These are phyloP conservation scores for Russula brevipes DNA, from an alignment of 768 basidiomycete species.

Conservation along the genomic window DNA sequence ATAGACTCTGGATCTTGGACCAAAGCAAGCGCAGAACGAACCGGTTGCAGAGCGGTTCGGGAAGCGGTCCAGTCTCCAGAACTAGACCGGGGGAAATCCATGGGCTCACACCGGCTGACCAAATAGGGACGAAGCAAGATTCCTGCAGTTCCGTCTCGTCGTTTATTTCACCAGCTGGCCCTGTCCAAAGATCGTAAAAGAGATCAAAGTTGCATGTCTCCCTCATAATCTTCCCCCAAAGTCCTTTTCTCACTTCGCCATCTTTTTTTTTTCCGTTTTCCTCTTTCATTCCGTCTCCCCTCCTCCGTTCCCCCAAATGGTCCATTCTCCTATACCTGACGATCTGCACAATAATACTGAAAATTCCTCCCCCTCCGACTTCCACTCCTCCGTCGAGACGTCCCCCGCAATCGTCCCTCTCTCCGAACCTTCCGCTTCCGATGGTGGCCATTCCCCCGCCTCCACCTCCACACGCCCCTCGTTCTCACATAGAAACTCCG, in stretches of 20 bases:
- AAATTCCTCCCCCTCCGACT: constrained; percentile 23
- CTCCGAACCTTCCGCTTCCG: constrained; percentile 12
- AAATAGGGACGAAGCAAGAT: constrained; percentile 14
- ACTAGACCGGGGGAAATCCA: constrained; percentile 18
- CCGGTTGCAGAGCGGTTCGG: not conserved
- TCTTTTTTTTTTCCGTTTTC: constrained; percentile 9
- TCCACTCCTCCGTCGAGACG: constrained; percentile 23
- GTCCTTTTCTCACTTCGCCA: not conserved
- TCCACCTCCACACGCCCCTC: constrained; percentile 12
- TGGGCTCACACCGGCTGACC: constrained; percentile 13
- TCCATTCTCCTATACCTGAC: constrained; percentile 21
- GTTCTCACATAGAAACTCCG: constrained; percentile 18
- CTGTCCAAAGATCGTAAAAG: constrained; percentile 23
- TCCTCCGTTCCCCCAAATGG: constrained; percentile 7
- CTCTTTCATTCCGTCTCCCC: not conserved
- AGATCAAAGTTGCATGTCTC: constrained; percentile 24
- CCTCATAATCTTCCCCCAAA: constrained; percentile 21
- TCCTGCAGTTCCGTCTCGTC: constrained; percentile 18
- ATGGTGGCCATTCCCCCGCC: constrained; percentile 18
- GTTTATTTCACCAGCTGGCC: constrained; percentile 22
- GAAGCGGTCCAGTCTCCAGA: not conserved
- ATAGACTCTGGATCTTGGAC: constrained; percentile 1
- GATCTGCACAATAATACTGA: constrained; percentile 16
- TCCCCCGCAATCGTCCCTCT: constrained; percentile 21
- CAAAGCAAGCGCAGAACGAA: not conserved